Percentiles rank a stretch among this genome's conserved stretches.
phyloP scores from a whole-genome alignment of 208 protist genomes.

The Angomonas deanei region DNA sequence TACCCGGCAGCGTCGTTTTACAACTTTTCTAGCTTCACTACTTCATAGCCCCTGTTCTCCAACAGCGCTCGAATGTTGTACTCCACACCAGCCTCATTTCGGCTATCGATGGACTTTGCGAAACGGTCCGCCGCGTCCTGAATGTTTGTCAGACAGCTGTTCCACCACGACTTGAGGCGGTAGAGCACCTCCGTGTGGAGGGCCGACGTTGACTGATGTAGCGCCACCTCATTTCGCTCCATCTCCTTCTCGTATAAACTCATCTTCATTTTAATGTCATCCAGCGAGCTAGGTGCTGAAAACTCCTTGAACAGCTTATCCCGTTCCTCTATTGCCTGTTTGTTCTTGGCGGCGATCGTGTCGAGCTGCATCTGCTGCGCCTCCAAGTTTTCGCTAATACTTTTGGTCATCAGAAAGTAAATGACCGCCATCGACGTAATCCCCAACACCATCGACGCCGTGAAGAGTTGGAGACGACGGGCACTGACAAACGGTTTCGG shows the following conservation, averaged over 20 bases:
- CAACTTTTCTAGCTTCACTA: slow-evolving; percentile 41
- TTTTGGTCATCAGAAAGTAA: slow-evolving; percentile 74
- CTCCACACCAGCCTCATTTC: slow-evolving; percentile 31
- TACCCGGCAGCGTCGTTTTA: not conserved
- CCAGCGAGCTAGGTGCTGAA: slow-evolving; percentile 65
- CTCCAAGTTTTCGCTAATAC: slow-evolving; percentile 47
- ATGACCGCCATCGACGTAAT: slow-evolving; percentile 39
- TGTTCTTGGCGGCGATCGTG: slow-evolving; percentile 38
- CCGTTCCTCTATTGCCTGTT: slow-evolving; percentile 33
- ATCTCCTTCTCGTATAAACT: slow-evolving; percentile 43
- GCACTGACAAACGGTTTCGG: slow-evolving; percentile 77
- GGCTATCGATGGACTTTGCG: slow-evolving; percentile 19
- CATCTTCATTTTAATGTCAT: slow-evolving; percentile 68
- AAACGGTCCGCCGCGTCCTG: slow-evolving; percentile 48
- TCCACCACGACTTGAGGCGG: slow-evolving; percentile 84
- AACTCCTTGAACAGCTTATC: slow-evolving; percentile 49
- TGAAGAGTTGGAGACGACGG: slow-evolving; percentile 57
- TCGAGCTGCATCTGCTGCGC: slow-evolving; percentile 52
- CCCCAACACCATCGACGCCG: slow-evolving; percentile 59
- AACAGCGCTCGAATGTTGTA: slow-evolving; percentile 47
- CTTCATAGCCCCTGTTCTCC: slow-evolving; percentile 47
- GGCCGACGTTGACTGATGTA: slow-evolving; percentile 33
- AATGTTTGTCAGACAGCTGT: slow-evolving; percentile 61
- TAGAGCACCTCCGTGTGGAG: slow-evolving; percentile 73
- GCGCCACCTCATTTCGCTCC: slow-evolving; percentile 29